Conservation (phyloP, 495 filamentous ascomycete species). For the Penicillium paradoxum region DNA sequence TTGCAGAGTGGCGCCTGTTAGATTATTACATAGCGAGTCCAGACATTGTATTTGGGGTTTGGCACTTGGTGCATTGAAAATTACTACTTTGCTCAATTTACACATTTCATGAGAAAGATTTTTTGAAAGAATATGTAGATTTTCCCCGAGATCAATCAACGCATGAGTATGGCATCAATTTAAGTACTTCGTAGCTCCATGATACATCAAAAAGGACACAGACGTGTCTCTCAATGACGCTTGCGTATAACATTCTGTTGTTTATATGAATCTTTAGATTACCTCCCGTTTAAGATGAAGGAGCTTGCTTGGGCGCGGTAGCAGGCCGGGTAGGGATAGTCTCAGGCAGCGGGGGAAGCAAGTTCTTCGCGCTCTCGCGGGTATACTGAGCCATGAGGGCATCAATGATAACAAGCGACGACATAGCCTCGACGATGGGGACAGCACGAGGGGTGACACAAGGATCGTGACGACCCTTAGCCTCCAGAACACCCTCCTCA, state of each 20-base stretch:
- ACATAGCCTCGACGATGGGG: slow-evolving; percentile 96
- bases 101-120: background rate
- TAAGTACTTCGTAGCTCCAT: slow-evolving; percentile 5
- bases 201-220: background rate
- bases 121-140: background rate
- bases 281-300: background rate
- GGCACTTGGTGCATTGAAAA: background rate
- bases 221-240: slow-evolving; percentile 1
- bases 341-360: slow-evolving; percentile 37
- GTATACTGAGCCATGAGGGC: slow-evolving; percentile 83
- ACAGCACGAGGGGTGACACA: slow-evolving; percentile 93
- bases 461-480: slow-evolving; percentile 94
- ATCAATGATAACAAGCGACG: slow-evolving; percentile 85
- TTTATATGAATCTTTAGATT: background rate
- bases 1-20: background rate
- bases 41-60: background rate
- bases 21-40: background rate
- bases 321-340: slow-evolving; percentile 35
- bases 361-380: slow-evolving; percentile 45
- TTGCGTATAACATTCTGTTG: slow-evolving; percentile 1
- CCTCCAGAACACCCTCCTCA: slow-evolving; percentile 71
- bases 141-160: background rate
- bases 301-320: slow-evolving; percentile 22
- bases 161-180: background rate
- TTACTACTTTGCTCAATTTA: too few relatives aligned